phyloP scores from a whole-genome alignment of 108 stramenopile species.

The Skeletonema menzelii region DNA sequence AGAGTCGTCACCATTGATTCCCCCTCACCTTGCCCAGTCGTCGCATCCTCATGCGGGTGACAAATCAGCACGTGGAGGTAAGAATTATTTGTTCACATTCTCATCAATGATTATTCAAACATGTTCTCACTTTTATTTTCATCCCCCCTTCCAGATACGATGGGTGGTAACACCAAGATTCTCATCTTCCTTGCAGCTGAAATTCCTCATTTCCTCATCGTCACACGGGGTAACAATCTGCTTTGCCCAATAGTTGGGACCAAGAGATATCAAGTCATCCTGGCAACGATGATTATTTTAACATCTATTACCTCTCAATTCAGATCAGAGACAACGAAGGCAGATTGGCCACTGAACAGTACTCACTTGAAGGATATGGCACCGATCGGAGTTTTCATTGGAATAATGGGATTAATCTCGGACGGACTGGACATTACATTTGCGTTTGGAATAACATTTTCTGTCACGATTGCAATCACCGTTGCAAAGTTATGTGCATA shows the following conservation, averaged over 20 bases:
- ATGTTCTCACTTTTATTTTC: background rate
- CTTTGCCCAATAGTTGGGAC: background rate
- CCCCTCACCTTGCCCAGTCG: background rate
- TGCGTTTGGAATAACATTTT: background rate
- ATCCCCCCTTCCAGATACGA: background rate
- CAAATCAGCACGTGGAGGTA: background rate
- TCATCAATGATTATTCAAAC: background rate
- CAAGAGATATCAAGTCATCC: background rate
- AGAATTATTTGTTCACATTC: background rate
- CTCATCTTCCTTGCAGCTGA: slow-evolving; percentile 1
- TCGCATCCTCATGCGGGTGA: background rate
- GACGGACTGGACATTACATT: background rate
- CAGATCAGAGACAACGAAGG: background rate
- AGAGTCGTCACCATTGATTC: slow-evolving; percentile 7
- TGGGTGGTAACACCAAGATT: background rate
- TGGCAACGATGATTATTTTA: slow-evolving; percentile 4
- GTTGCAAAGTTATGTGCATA: background rate
- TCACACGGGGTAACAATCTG: background rate
- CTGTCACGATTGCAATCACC: background rate
- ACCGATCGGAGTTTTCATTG: slow-evolving; percentile 1
- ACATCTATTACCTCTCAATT: background rate
- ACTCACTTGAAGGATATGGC: background rate
- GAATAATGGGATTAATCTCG: background rate
- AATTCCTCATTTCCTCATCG: slow-evolving; percentile 5
- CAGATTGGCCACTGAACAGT: background rate